A percentile compares a stretch with the other conserved stretches of the same genome.
Evolutionary conservation across 2,329 filamentous ascomycete genomes (phyloP).

Genomic region (Dothideomycetes sp.): DNA sequence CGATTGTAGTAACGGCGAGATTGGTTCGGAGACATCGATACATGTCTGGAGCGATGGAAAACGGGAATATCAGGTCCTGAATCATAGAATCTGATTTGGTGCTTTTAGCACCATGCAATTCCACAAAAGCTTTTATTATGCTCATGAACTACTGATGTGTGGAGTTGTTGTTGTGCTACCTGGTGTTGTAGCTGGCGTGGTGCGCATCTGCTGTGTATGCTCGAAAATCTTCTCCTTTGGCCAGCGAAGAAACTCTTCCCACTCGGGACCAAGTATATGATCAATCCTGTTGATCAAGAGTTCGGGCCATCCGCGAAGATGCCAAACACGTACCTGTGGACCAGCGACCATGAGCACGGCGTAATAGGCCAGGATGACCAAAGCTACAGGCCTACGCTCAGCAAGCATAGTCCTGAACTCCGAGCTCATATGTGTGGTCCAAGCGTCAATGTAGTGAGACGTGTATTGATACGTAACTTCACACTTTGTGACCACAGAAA

Average conservation of each 20-base stretch:
- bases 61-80: too few species aligned
- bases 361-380: conserved; percentile 11
- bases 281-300: conserved; percentile 2
- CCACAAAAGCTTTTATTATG: too few species aligned
- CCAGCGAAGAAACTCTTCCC: conserved; percentile 8
- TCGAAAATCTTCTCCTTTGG: conserved; percentile 1
- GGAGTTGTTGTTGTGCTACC: too few species aligned
- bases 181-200: not conserved
- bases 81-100: too few species aligned
- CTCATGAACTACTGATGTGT: too few species aligned
- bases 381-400: conserved; percentile 2
- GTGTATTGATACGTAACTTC: not conserved
- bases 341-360: conserved; percentile 4
- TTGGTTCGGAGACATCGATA: too few species aligned
- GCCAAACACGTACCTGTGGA: conserved; percentile 5
- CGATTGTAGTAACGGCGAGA: too few species aligned
- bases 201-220: not conserved
- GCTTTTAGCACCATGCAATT: too few species aligned
- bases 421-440: not conserved
- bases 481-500: not conserved
- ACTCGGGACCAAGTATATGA: conserved; percentile 1
- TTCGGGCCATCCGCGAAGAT: conserved; percentile 1
- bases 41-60: too few species aligned
- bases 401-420: conserved; percentile 6
- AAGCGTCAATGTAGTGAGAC: not conserved